Evolutionary conservation across 805 yeast species (phyloP).

Genomic region (Hanseniaspora pseudoguilliermondii): DNA sequence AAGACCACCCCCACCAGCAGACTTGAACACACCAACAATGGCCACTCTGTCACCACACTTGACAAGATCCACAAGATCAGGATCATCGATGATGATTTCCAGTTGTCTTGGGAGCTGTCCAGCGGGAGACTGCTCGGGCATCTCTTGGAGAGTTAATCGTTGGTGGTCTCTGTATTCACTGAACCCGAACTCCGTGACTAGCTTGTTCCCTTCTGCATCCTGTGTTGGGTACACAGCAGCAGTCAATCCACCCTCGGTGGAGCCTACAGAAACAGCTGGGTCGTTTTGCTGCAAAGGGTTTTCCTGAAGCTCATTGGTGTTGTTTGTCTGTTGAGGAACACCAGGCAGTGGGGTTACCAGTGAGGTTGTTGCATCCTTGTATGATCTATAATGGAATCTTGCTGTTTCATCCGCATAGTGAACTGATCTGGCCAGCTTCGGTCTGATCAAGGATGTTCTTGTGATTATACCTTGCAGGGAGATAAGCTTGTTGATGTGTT

Average conservation of each 20-base stretch:
- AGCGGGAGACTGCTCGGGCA: slow-evolving; percentile 97
- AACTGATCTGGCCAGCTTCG: slow-evolving; percentile 81
- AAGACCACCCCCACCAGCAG: slow-evolving; percentile 76
- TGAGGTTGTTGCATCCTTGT: slow-evolving; percentile 83
- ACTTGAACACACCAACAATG: slow-evolving; percentile 67
- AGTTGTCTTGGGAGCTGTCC: slow-evolving; percentile 92
- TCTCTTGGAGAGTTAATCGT: slow-evolving; percentile 83
- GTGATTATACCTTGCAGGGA: slow-evolving; percentile 94
- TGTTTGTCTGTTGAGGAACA: background rate
- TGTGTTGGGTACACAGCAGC: slow-evolving; percentile 85
- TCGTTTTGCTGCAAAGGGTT: background rate
- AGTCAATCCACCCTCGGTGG: slow-evolving; percentile 27
- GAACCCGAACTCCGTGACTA: slow-evolving; percentile 83
- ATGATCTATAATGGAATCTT: slow-evolving; percentile 79
- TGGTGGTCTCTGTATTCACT: slow-evolving; percentile 87
- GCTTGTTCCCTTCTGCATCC: slow-evolving; percentile 79
- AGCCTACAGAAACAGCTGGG: slow-evolving; percentile 22
- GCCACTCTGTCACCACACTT: slow-evolving; percentile 96
- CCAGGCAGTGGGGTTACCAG: slow-evolving; percentile 27
- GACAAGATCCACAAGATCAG: slow-evolving; percentile 79
- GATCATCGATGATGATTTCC: slow-evolving; percentile 79
- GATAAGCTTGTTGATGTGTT: slow-evolving; percentile 59
- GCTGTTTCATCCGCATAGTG: slow-evolving; percentile 54
- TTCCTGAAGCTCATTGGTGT: slow-evolving; percentile 47
- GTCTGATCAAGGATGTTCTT: slow-evolving; percentile 81